Evolutionary conservation across 2,329 filamentous ascomycete genomes (phyloP), one percentile per base, ranked within the genome.

Genomic region (Sphaerulina vaccinii): DNA sequence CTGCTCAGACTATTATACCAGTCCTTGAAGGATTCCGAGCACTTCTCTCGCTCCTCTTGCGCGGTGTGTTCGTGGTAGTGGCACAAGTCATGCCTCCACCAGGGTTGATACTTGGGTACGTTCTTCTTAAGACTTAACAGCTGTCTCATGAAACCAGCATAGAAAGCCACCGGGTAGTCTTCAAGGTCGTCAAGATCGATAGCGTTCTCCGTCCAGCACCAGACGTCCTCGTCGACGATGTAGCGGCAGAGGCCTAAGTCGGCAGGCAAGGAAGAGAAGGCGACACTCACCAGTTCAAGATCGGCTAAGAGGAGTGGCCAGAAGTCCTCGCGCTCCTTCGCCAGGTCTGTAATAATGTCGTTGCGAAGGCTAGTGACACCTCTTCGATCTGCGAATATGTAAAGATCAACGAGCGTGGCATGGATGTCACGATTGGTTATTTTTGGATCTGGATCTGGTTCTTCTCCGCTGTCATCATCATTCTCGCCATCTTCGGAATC

Each of bases 171-270:
- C 0, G 81, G 84, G 15, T 76, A 71, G 23, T 75, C 69, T 0
- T 78, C 74, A 4, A 87, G 71, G 24, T 80, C 76, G 58, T 81
- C 82, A 82, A 1, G 76, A 71, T 22, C 59, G 81, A 82, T 83
- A 1, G 76, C 71, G 22, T 89, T 83, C 62, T 88, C 86, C 0
- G 29, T 15, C 35, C 39, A 51, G 7, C 40, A 45, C 48, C 48
- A 51, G 11, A 32, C 40, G 3, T 29, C 48, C 22, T 44, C 32
- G 23, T 51, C 48, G 15, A 51, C 40, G 2, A 51, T 21, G 11
- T 38, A 51, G n/a, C 40, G 32, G 39, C 40, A 40, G 24, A 39
- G 21, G 4, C n/a, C 48, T 2, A 33, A 51, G 39, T 42, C 22
- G 13, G 33, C 6, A 5, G 33, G 48, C 11, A 51, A 32, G 22